Evolutionary conservation across 805 yeast genomes (phyloP).

Genomic region (Candida saitoana): DNA sequence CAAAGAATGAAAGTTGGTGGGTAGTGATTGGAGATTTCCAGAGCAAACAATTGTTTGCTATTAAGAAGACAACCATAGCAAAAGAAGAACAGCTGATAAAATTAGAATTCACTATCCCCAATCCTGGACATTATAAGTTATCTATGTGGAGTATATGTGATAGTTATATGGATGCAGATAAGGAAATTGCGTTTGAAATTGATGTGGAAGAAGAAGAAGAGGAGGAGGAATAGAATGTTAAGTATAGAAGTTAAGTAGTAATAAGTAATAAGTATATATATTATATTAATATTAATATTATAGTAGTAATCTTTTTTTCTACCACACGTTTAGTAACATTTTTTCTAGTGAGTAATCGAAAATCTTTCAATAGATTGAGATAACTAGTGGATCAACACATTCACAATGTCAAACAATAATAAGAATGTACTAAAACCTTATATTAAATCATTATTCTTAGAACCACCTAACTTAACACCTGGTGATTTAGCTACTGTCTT

Average conservation of each 20-base stretch:
- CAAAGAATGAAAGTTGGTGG: constrained; percentile 81
- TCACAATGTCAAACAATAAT: not conserved
- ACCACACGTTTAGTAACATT: no score
- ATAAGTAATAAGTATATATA: no score
- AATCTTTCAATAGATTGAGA: no score
- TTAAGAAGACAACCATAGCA: constrained; percentile 57
- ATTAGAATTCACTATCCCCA: constrained; percentile 55
- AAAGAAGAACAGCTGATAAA: constrained; percentile 50
- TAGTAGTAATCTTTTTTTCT: no score
- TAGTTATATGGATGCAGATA: constrained; percentile 89
- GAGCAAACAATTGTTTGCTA: constrained; percentile 62
- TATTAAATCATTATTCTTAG: constrained; percentile 58
- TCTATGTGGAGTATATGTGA: constrained; percentile 87
- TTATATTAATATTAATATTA: no score
- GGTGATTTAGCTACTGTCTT: constrained; percentile 63
- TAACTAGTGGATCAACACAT: no score
- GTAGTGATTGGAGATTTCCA: constrained; percentile 68
- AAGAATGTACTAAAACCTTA: constrained; percentile 46
- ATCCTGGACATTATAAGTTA: constrained; percentile 56
- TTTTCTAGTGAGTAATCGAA: not conserved
- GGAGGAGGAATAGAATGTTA: no score
- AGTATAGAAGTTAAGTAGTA: no score
- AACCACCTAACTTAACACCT: constrained; percentile 61
- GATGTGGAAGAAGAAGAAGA: constrained; percentile 25
- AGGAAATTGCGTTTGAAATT: constrained; percentile 60